Conservation (phyloP, 805 yeast genomes). For the Wickerhamomyces bisporus region DNA sequence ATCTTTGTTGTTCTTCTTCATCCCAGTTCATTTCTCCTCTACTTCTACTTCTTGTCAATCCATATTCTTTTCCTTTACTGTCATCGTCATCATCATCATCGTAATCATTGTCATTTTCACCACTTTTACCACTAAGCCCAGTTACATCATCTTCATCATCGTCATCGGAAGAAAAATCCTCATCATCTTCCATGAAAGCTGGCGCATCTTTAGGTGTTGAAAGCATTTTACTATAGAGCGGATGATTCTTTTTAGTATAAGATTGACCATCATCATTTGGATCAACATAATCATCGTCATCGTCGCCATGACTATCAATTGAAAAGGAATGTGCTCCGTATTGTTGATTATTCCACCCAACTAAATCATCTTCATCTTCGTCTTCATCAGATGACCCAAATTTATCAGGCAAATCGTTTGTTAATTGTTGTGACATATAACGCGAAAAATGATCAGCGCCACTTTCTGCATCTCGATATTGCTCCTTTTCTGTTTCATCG, state of each 20-base stretch:
- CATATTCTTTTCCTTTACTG: constrained; percentile 27
- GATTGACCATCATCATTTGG: constrained; percentile 81
- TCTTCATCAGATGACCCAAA: constrained; percentile 52
- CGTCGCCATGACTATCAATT: constrained; percentile 25
- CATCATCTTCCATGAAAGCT: constrained; percentile 19
- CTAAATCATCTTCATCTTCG: constrained; percentile 27
- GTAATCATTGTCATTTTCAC: constrained; percentile 15
- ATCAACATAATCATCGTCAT: constrained; percentile 68
- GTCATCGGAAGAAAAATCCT: constrained; percentile 16
- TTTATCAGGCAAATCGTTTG: constrained; percentile 50
- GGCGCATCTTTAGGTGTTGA: constrained; percentile 21
- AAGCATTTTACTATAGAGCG: constrained; percentile 42
- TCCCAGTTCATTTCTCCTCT: constrained; percentile 32
- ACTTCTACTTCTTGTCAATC: constrained; percentile 31
- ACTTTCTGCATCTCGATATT: constrained; percentile 14
- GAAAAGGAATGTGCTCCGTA: constrained; percentile 11
- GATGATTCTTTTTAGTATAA: constrained; percentile 56
- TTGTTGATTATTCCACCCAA: constrained; percentile 17
- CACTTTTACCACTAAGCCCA: no score
- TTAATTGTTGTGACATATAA: constrained; percentile 72
- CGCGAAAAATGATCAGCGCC: constrained; percentile 29
- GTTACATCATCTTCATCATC: constrained; percentile 10
- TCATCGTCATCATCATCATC: constrained; percentile 28
- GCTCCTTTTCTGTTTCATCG: constrained; percentile 17
- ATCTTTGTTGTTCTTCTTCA: constrained; percentile 27